Evolutionary conservation across 345 rosid genomes (phyloP).

Genomic region (Corymbia maculata): DNA sequence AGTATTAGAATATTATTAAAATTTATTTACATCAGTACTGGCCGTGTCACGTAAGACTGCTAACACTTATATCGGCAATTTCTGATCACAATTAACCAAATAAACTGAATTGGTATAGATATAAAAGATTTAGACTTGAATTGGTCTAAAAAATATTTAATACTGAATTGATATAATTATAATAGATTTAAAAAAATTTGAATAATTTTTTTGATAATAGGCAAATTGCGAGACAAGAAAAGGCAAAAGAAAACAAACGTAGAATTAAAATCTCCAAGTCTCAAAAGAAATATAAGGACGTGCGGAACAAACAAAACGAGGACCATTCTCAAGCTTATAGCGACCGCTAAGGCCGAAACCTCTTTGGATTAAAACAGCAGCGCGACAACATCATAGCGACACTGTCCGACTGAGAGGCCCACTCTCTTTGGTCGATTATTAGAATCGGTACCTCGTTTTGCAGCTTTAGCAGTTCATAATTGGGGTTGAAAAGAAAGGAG

Average conservation of each 20-base stretch:
- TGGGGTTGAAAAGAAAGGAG: neutral
- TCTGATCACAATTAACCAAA: no score
- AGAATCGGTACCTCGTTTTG: neutral
- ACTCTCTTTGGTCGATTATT: neutral
- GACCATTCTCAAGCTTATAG: neutral
- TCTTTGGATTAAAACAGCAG: neutral
- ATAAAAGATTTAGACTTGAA: rapidly evolving
- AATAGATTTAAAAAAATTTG: rapidly evolving
- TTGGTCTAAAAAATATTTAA: no score
- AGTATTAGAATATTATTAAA: no score
- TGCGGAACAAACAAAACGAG: neutral
- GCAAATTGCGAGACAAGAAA: rapidly evolving
- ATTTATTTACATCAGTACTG: no score
- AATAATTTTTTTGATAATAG: neutral
- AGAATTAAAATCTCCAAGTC: neutral
- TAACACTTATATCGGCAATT: no score
- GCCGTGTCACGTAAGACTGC: no score
- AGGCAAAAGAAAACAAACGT: neutral
- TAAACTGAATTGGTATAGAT: rapidly evolving
- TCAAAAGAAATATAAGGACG: neutral
- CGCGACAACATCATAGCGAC: neutral
- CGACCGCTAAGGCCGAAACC: neutral
- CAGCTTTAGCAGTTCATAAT: neutral
- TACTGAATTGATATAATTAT: rapidly evolving
- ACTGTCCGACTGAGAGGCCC: neutral